phyloP scores from a whole-genome alignment of 768 basidiomycete species.

The Podaxis carcinomalis region DNA sequence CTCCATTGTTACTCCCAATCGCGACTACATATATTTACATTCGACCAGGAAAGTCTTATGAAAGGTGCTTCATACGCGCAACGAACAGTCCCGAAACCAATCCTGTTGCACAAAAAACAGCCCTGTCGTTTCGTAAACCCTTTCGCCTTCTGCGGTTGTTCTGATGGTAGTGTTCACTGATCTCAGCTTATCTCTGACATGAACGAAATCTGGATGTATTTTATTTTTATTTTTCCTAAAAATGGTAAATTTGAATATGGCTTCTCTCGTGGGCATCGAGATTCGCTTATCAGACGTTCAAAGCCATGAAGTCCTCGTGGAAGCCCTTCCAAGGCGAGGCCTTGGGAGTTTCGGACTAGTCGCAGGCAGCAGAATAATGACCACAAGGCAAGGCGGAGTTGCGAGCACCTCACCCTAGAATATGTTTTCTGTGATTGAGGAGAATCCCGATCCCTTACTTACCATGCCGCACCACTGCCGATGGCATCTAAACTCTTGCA shows the following conservation, averaged over 20 bases:
- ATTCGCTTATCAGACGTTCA: not conserved
- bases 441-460: not conserved
- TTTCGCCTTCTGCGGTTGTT: not conserved
- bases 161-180: not conserved
- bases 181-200: too few relatives aligned
- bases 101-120: too few relatives aligned
- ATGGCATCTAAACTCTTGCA: not conserved
- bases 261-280: not conserved
- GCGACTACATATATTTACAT: too few relatives aligned
- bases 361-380: not conserved
- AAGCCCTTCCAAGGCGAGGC: not conserved
- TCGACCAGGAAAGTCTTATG: too few relatives aligned
- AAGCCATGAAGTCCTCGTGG: not conserved
- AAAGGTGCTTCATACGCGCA: too few relatives aligned
- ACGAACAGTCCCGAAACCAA: too few relatives aligned
- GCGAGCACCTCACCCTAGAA: not conserved
- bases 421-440: not conserved
- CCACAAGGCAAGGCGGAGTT: not conserved
- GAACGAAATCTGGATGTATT: not conserved
- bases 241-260: not conserved
- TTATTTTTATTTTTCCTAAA: not conserved
- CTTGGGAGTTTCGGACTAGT: not conserved
- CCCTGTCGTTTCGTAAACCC: too few relatives aligned
- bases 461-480: not conserved
- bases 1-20: too few relatives aligned